phyloP scores from a whole-genome alignment of 2,329 filamentous ascomycete genomes.

The Bipolaris victoriae region DNA sequence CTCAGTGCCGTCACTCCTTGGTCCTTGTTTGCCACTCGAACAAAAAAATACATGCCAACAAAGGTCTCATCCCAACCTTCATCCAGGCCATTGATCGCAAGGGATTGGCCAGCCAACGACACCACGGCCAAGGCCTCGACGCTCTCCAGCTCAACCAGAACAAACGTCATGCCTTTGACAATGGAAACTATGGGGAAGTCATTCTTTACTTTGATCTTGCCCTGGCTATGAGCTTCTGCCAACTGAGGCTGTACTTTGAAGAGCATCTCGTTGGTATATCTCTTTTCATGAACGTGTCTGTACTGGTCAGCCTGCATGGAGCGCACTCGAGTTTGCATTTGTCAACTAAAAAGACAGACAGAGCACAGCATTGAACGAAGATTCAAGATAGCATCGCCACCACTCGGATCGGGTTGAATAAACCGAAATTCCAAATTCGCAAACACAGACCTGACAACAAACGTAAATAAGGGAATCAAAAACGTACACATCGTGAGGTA shows the following conservation, averaged over 20 bases:
- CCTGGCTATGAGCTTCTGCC: constrained; percentile 24
- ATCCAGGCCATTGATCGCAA: constrained; percentile 49
- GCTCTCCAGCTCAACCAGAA: constrained; percentile 66
- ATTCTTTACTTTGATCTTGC: constrained; percentile 23
- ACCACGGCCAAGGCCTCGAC: constrained; percentile 63
- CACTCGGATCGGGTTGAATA: not conserved
- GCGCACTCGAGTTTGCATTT: constrained; percentile 4
- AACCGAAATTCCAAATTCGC: not conserved
- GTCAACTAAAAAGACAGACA: constrained; percentile 11
- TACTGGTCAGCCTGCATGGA: constrained; percentile 4
- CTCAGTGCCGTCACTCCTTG: constrained; percentile 52
- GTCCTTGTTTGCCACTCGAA: constrained; percentile 47
- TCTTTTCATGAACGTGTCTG: constrained; percentile 38
- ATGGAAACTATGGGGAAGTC: constrained; percentile 55
- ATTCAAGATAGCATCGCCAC: not conserved
- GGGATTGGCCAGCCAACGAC: constrained; percentile 40
- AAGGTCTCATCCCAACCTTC: constrained; percentile 62
- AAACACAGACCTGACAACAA: not conserved
- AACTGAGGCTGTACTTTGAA: constrained; percentile 48
- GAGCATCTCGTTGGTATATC: constrained; percentile 29
- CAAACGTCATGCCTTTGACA: constrained; percentile 76
- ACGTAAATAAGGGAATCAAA: constrained; percentile 36
- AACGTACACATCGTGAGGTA: constrained; percentile 71
- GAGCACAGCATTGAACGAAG: not conserved
- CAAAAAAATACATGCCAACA: constrained; percentile 65